Evolutionary conservation across 202 grass and related monocot species (phyloP).

Genomic region (Schoenoplectus tabernaemontani): DNA sequence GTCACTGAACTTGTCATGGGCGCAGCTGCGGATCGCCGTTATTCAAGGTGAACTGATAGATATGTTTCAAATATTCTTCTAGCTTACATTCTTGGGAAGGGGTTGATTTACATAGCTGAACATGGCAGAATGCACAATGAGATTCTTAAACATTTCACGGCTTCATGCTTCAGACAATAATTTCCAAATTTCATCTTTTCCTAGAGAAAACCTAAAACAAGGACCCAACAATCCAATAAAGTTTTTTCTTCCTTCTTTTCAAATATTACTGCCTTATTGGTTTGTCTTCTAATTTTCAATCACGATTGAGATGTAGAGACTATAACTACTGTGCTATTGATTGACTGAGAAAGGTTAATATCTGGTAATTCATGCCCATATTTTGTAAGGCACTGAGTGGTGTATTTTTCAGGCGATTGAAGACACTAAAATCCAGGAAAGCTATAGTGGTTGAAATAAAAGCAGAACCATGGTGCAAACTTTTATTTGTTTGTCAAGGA

Average conservation of each 20-base stretch:
- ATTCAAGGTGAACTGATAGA: slow-evolving; percentile 30
- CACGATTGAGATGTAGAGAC: neutral
- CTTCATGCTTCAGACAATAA: neutral
- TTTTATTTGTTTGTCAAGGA: slow-evolving; percentile 72
- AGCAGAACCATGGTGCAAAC: slow-evolving; percentile 52
- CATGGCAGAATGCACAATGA: neutral
- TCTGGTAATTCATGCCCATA: neutral
- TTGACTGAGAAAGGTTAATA: neutral
- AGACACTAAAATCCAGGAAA: slow-evolving; percentile 52
- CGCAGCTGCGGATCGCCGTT: slow-evolving; percentile 51
- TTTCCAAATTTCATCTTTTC: neutral
- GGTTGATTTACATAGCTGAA: neutral
- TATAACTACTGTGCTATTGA: neutral
- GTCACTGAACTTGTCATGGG: slow-evolving; percentile 85
- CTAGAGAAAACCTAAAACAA: neutral
- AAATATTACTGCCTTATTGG: neutral
- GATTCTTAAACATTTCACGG: neutral
- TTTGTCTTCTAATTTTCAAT: neutral
- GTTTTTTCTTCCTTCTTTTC: neutral
- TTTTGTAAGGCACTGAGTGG: neutral
- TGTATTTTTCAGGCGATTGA: slow-evolving; percentile 40
- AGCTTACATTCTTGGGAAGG: neutral
- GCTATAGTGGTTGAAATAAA: slow-evolving; percentile 46
- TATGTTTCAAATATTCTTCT: neutral
- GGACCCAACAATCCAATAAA: neutral